Conservation (phyloP, 2,329 filamentous ascomycete genomes). For the Diaporthe vaccinii region DNA sequence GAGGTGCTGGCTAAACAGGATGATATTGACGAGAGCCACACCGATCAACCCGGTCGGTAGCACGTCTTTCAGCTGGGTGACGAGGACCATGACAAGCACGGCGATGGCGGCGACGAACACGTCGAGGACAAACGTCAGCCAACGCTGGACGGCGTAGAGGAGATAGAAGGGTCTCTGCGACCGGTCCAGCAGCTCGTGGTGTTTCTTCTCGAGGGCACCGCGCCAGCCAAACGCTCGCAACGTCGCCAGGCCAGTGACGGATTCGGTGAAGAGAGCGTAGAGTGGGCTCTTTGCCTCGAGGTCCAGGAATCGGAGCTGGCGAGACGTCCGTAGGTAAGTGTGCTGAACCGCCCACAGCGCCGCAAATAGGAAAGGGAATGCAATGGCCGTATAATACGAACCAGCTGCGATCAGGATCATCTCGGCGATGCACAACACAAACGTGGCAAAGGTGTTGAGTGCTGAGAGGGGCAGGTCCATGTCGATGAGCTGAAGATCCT, state of each 20-base stretch:
- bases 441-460: slow-evolving; percentile 44
- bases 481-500: slow-evolving; percentile 49
- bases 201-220: slow-evolving; percentile 56
- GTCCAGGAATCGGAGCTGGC: slow-evolving; percentile 65
- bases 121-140: slow-evolving; percentile 66
- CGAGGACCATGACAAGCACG: slow-evolving; percentile 56
- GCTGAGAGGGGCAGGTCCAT: slow-evolving; percentile 47
- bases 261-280: slow-evolving; percentile 63
- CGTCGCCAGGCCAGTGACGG: slow-evolving; percentile 61
- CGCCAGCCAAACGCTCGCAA: slow-evolving; percentile 70
- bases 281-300: slow-evolving; percentile 66
- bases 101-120: slow-evolving; percentile 56
- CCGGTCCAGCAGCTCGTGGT: slow-evolving; percentile 61
- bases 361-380: slow-evolving; percentile 57
- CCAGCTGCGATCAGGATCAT: slow-evolving; percentile 59
- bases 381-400: slow-evolving; percentile 55
- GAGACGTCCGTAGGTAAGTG: slow-evolving; percentile 65
- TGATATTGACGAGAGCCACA: slow-evolving; percentile 30
- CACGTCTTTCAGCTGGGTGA: slow-evolving; percentile 55
- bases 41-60: slow-evolving; percentile 26
- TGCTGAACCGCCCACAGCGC: slow-evolving; percentile 60
- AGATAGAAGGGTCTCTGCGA: slow-evolving; percentile 71
- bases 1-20: slow-evolving; percentile 49
- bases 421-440: slow-evolving; percentile 54
- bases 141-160: slow-evolving; percentile 68